Conservation (phyloP, 208 protist species). For the Leishmania major region DNA sequence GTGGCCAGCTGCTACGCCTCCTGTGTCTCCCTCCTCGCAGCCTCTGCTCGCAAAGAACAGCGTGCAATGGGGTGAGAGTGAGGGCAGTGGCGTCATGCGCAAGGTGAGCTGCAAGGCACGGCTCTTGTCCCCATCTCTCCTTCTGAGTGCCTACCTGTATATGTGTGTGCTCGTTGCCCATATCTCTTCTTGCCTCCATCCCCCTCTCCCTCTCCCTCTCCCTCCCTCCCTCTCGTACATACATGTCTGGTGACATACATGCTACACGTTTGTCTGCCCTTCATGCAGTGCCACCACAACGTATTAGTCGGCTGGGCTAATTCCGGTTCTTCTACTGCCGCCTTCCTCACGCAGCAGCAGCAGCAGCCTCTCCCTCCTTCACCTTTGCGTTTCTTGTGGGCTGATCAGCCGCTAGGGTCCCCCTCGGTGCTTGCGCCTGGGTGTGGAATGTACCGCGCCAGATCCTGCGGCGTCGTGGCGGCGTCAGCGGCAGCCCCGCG, state of each 20-base stretch:
- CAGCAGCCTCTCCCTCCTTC: background rate
- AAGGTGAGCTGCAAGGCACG: background rate
- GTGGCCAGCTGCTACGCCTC: background rate
- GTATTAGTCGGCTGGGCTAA: background rate
- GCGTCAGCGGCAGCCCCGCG: background rate
- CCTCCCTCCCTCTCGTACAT: background rate
- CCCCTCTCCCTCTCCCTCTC: too few species aligned
- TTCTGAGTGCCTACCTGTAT: background rate
- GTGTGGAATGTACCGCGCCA: conserved; percentile 10
- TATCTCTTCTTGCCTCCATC: background rate
- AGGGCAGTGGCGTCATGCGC: background rate
- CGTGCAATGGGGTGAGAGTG: background rate
- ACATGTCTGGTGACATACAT: background rate
- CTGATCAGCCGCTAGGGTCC: background rate
- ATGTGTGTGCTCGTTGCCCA: too few species aligned
- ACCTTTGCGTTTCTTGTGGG: background rate
- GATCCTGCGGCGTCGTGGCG: conserved; percentile 9
- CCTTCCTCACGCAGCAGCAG: background rate
- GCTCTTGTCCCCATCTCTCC: background rate
- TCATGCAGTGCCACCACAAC: background rate
- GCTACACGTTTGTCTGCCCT: background rate
- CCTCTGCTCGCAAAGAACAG: background rate
- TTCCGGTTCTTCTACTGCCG: background rate
- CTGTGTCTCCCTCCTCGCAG: background rate
- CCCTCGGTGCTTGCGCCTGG: background rate